Percentiles rank a stretch among this genome's conserved stretches.
phyloP scores from a whole-genome alignment of 306 rosid genomes.

The Mucuna pruriens region DNA sequence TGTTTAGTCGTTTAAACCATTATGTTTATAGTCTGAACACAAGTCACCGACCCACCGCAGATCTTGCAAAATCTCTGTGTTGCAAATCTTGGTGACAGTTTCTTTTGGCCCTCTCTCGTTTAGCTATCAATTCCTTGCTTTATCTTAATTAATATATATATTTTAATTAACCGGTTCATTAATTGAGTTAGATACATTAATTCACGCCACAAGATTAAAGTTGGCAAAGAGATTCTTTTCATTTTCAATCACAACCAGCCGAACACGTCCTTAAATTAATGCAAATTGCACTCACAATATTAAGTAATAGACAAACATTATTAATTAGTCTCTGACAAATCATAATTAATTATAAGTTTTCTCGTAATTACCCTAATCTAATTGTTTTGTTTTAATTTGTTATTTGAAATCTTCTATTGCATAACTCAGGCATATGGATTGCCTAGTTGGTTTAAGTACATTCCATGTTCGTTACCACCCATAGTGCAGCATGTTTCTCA shows the following conservation, averaged over 20 bases:
- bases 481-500: constrained; percentile 46
- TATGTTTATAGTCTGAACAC: constrained; percentile 35
- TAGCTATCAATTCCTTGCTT: constrained; percentile 21
- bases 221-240: constrained; percentile 38
- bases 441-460: constrained; percentile 22
- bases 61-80: constrained; percentile 58
- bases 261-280: constrained; percentile 21
- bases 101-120: constrained; percentile 27
- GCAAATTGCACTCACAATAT: constrained; percentile 16
- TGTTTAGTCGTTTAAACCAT: neutral
- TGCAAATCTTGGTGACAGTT: constrained; percentile 54
- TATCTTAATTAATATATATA: neutral
- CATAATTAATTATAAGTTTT: neutral
- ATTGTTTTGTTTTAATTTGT: neutral
- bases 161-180: constrained; percentile 8
- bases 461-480: constrained; percentile 47
- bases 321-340: constrained; percentile 18
- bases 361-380: neutral
- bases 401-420: neutral
- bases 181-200: constrained; percentile 33
- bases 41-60: constrained; percentile 49
- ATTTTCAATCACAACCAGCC: constrained; percentile 17
- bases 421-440: constrained; percentile 27
- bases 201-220: constrained; percentile 39
- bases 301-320: constrained; percentile 7